Evolutionary conservation across 202 grass and related monocot genomes (phyloP).

Genomic region (Setaria viridis): DNA sequence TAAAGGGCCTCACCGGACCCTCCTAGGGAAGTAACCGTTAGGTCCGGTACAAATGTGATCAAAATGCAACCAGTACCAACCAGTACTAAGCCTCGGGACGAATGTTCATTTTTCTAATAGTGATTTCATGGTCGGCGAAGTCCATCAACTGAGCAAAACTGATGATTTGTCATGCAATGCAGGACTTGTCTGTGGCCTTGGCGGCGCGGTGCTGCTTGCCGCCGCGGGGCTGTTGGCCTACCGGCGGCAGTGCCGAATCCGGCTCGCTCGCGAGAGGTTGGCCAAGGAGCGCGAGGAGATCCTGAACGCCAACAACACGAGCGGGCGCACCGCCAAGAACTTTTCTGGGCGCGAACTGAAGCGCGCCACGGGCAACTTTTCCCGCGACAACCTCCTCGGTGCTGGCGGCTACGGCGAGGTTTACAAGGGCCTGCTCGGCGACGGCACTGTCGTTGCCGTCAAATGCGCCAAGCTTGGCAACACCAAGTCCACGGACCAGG

Average conservation of each 20-base stretch:
- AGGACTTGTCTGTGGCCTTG: slow-evolving; percentile 64
- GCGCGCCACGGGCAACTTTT: slow-evolving; percentile 71
- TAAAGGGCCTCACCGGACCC: too few relatives aligned
- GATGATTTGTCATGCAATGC: background rate
- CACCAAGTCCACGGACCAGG: slow-evolving; percentile 81
- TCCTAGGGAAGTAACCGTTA: too few relatives aligned
- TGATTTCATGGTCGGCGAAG: too few relatives aligned
- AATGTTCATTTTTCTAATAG: too few relatives aligned
- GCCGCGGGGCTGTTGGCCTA: slow-evolving; percentile 42
- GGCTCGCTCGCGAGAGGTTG: slow-evolving; percentile 43
- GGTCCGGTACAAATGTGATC: too few relatives aligned
- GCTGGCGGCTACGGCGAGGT: slow-evolving; percentile 77
- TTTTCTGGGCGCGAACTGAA: slow-evolving; percentile 68
- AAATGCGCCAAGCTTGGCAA: slow-evolving; percentile 91
- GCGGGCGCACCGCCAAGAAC: slow-evolving; percentile 69
- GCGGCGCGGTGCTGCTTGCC: slow-evolving; percentile 38
- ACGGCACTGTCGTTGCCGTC: slow-evolving; percentile 70
- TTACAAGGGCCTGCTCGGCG: slow-evolving; percentile 62
- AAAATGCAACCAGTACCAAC: too few relatives aligned
- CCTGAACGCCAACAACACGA: slow-evolving; percentile 71
- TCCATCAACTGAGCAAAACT: too few relatives aligned
- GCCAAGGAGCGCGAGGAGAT: slow-evolving; percentile 78
- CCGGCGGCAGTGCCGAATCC: slow-evolving; percentile 55
- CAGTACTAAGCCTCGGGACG: too few relatives aligned
- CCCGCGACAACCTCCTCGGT: slow-evolving; percentile 66